Conservation (phyloP, 805 yeast species). For the Candida pseudoglaebosa region DNA sequence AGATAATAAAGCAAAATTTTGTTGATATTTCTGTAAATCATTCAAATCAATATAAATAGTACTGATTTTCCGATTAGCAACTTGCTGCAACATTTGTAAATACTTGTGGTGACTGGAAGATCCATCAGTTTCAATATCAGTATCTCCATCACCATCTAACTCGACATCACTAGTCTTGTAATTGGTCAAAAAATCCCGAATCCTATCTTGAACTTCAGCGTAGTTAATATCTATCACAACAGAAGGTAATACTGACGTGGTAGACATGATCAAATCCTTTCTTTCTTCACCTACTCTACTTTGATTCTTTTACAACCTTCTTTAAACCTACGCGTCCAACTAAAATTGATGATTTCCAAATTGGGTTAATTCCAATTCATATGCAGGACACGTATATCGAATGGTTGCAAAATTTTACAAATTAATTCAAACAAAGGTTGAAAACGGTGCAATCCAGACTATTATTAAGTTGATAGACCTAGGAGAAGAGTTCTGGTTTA, state of each 20-base stretch:
- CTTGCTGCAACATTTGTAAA: conserved; percentile 63
- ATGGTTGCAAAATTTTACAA: neutral
- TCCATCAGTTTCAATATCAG: conserved; percentile 18
- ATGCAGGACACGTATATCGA: neutral
- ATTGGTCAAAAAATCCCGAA: conserved; percentile 64
- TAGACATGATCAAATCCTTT: conserved; percentile 8
- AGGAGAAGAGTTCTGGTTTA: too few relatives aligned
- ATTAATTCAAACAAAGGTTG: neutral
- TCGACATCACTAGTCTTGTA: conserved; percentile 42
- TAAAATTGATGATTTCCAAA: conserved; percentile 1
- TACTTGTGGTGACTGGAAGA: conserved; percentile 49
- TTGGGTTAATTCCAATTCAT: neutral
- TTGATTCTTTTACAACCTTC: neutral
- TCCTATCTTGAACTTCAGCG: conserved; percentile 52
- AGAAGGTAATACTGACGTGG: conserved; percentile 48
- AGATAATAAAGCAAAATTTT: conserved; percentile 7
- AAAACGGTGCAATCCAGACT: neutral
- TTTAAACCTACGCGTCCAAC: neutral
- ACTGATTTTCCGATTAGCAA: conserved; percentile 78
- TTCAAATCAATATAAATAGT: conserved; percentile 75
- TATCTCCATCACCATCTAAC: conserved; percentile 16
- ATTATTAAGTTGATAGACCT: too few relatives aligned
- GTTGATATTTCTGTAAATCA: conserved; percentile 61
- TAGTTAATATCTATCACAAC: conserved; percentile 73
- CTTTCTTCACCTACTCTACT: neutral